These are phyloP conservation scores for Butyriboletus loyo DNA, from an alignment of 768 basidiomycete genomes.

Conservation along the genomic window DNA sequence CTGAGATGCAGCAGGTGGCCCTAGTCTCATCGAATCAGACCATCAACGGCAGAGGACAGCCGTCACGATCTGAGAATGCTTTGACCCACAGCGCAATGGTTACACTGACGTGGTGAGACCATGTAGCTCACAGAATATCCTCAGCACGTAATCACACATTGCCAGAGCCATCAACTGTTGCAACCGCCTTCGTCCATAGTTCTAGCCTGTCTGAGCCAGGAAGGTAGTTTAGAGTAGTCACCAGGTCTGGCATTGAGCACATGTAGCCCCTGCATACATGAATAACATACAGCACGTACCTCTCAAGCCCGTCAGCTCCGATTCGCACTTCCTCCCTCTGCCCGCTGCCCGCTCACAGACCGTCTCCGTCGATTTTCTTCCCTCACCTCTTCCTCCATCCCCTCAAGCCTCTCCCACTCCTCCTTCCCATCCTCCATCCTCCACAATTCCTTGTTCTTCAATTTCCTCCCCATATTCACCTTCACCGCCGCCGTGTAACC, in stretches of 20 bases:
- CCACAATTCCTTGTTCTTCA: conserved; percentile 37
- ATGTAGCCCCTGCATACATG: not conserved
- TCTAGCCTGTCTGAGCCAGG: no score
- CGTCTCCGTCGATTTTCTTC: conserved; percentile 29
- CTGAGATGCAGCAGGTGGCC: no score
- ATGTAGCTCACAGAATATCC: not conserved
- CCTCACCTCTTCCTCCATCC: conserved; percentile 25
- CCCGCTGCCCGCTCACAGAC: not conserved
- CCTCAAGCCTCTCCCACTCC: conserved; percentile 26
- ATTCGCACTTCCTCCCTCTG: not conserved
- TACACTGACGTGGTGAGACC: no score
- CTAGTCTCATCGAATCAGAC: not conserved
- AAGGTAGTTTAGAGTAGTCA: no score
- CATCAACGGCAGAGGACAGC: not conserved
- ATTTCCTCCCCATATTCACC: conserved; percentile 47
- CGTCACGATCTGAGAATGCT: not conserved
- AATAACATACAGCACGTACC: conserved; percentile 1
- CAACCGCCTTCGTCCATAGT: no score
- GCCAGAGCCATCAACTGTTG: no score
- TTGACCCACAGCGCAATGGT: no score
- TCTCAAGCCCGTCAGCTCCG: not conserved
- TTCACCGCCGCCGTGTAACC: conserved; percentile 74
- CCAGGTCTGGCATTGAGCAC: not conserved
- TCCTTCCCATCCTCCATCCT: conserved; percentile 32
- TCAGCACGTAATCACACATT: no score